Evolutionary conservation across 306 rosid species (phyloP).

Genomic region (Biancaea sappan): DNA sequence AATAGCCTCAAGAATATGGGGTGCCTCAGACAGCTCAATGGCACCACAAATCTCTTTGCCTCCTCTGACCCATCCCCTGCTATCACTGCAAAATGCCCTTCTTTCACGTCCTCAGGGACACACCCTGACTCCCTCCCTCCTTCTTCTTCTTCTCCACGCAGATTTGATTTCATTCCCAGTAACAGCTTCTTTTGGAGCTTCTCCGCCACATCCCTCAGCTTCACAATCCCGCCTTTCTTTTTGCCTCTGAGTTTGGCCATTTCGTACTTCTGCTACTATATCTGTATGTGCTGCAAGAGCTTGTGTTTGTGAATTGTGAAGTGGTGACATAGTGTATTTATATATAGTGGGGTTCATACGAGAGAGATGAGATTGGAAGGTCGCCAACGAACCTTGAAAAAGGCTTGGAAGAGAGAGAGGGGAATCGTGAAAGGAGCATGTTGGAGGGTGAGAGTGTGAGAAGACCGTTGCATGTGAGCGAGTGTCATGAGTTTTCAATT

Average conservation of each 20-base stretch:
- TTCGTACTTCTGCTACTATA: background rate
- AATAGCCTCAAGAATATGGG: slow-evolving; percentile 64
- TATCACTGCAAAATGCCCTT: slow-evolving; percentile 86
- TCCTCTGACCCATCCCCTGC: slow-evolving; percentile 55
- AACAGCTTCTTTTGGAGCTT: slow-evolving; percentile 66
- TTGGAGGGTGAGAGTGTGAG: slow-evolving; percentile 11
- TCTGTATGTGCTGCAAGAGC: background rate
- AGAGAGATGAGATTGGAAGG: slow-evolving; percentile 34
- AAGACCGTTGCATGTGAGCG: slow-evolving; percentile 72
- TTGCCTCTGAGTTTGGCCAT: slow-evolving; percentile 55
- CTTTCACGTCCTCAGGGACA: slow-evolving; percentile 80
- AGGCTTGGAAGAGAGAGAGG: too few species aligned
- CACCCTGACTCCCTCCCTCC: slow-evolving; percentile 3
- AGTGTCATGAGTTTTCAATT: slow-evolving; percentile 40
- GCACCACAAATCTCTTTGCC: slow-evolving; percentile 66
- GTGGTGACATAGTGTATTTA: background rate
- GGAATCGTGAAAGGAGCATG: background rate
- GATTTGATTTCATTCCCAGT: slow-evolving; percentile 33
- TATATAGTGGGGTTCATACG: slow-evolving; percentile 28
- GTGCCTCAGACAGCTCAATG: slow-evolving; percentile 61
- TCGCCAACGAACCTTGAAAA: too few species aligned
- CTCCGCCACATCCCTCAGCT: slow-evolving; percentile 57
- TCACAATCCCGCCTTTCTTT: slow-evolving; percentile 52
- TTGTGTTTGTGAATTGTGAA: background rate
- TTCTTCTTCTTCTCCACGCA: background rate